Conservation (phyloP, 805 yeast species). For the Komagataella kurtzmanii region DNA sequence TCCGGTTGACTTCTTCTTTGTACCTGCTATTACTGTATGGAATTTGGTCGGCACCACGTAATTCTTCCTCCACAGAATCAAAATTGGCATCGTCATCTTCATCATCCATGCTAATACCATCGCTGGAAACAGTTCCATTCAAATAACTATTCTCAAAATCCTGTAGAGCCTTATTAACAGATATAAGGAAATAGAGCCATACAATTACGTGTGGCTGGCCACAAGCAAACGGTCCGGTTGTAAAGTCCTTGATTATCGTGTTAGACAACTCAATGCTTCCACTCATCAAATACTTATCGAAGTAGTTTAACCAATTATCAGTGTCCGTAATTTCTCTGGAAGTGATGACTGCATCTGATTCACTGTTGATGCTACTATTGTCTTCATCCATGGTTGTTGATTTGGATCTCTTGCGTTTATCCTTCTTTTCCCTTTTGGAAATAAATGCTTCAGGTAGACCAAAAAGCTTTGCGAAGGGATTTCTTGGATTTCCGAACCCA, state of each 20-base stretch:
- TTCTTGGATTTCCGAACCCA: slow-evolving; percentile 65
- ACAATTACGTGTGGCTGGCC: slow-evolving; percentile 62
- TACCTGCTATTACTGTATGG: background rate
- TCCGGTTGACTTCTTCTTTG: background rate
- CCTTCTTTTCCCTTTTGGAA: slow-evolving; percentile 62
- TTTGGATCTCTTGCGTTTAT: slow-evolving; percentile 35
- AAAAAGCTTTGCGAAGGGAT: slow-evolving; percentile 67
- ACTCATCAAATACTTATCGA: slow-evolving; percentile 31
- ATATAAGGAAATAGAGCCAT: slow-evolving; percentile 60
- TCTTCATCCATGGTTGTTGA: slow-evolving; percentile 14
- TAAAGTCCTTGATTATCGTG: slow-evolving; percentile 50
- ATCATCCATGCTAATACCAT: background rate
- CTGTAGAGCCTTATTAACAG: slow-evolving; percentile 44
- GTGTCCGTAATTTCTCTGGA: slow-evolving; percentile 8
- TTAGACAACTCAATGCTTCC: slow-evolving; percentile 58
- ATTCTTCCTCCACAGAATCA: background rate
- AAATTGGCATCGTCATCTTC: background rate
- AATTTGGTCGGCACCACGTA: background rate
- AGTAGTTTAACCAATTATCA: slow-evolving; percentile 40
- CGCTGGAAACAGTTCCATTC: background rate
- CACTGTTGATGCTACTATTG: background rate
- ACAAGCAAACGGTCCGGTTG: slow-evolving; percentile 40
- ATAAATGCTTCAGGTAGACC: slow-evolving; percentile 59
- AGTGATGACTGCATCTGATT: background rate
- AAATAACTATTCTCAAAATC: slow-evolving; percentile 24